phyloP scores from a whole-genome alignment of 2,329 filamentous ascomycete genomes.

The Pseudocercospora musae region DNA sequence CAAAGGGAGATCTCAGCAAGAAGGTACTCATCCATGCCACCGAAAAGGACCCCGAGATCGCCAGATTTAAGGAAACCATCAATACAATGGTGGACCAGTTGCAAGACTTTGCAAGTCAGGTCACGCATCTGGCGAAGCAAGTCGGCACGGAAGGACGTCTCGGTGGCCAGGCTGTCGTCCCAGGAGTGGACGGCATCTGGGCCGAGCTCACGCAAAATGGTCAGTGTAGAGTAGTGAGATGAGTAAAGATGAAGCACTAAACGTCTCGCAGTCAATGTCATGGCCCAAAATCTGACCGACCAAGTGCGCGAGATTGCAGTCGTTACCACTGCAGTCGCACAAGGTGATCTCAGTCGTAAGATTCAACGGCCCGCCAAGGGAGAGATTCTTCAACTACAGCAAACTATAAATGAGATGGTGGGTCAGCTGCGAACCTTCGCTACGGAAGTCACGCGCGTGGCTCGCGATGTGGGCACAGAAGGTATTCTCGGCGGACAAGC shows the following conservation, averaged over 20 bases:
- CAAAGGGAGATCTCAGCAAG: conserved; percentile 91
- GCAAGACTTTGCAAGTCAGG: conserved; percentile 93
- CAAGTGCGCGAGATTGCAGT: conserved; percentile 97
- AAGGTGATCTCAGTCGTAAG: conserved; percentile 91
- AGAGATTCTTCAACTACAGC: conserved; percentile 91
- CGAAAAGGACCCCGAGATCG: conserved; percentile 98
- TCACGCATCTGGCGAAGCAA: conserved; percentile 89
- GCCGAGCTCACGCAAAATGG: conserved; percentile 76
- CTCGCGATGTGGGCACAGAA: conserved; percentile 62
- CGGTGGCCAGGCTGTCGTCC: conserved; percentile 88
- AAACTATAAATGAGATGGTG: conserved; percentile 73
- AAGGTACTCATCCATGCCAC: conserved; percentile 93
- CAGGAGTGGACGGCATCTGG: conserved; percentile 94
- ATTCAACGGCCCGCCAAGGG: conserved; percentile 91
- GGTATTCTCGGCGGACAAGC: conserved; percentile 62
- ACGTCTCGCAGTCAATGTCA: conserved; percentile 72
- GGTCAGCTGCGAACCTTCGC: conserved; percentile 64
- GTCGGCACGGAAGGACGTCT: conserved; percentile 94
- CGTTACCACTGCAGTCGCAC: conserved; percentile 91
- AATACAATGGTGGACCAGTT: conserved; percentile 99
- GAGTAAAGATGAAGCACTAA: conserved; percentile 20
- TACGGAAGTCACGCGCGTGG: conserved; percentile 63
- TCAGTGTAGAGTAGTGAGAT: conserved; percentile 31
- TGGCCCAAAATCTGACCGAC: conserved; percentile 97
- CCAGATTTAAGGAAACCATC: conserved; percentile 95